Evolutionary conservation across 768 basidiomycete genomes (phyloP), one percentile per base, ranked within the genome.

Genomic region (Lepiota brunneoincarnata): DNA sequence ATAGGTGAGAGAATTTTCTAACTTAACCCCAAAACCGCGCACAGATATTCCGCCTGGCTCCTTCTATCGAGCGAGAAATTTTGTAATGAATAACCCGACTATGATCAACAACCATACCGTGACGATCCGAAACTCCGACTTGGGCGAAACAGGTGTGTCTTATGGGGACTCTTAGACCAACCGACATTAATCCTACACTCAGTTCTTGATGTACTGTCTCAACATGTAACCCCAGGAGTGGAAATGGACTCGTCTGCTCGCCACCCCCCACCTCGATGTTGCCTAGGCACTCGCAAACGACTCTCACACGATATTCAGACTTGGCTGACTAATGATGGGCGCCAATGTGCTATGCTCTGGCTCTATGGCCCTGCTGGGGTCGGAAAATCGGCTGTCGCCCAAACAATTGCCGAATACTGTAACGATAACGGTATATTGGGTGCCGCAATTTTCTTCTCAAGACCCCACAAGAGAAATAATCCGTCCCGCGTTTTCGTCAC

Each of bases 181-280:
- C n/a, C n/a, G n/a, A n/a, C n/a, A n/a, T n/a, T n/a, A n/a, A n/a
- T n/a, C n/a, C n/a, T n/a, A n/a, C n/a, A n/a, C n/a, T 9, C 31
- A 31, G 31, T 31, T 10, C 31, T 31, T 9, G 31, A 31, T 2
- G 11, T 9, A 6, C 4, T 31, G 3, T 28, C 31, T 9, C 31
- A 31, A 31, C 31, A n/a, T n/a, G n/a, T n/a, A n/a, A n/a, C n/a
- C n/a, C n/a, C n/a, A 3, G 37, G 17, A 15, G 42, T 23, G 14
- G 42, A n/a, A n/a, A n/a, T n/a, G 11, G 43, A 53, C 23, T 53
- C 51, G 9, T 9, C 10, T 7, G 51, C 42, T n/a, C 42, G 51
- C 6, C 35, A 21, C 52, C 42, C 43, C 12, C 42, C 51, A 2
- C 42, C 51, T 4, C 31, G n/a, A n/a, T 44, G 31, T 24, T 34